Conservation (phyloP, 2,329 filamentous ascomycete species). For the Trichoderma asperellum region DNA sequence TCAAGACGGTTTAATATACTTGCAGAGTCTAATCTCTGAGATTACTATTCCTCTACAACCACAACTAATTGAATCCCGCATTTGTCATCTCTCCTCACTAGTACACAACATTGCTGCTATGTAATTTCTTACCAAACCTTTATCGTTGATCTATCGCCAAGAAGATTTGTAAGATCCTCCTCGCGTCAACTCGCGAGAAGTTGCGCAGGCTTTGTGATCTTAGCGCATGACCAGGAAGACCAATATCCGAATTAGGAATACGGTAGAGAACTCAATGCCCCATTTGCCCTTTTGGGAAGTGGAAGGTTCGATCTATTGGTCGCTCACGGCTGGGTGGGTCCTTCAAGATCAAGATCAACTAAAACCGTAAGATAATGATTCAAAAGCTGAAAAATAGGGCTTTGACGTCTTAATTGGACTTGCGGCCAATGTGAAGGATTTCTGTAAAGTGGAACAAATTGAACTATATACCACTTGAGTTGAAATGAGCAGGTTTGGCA, state of each 20-base stretch:
- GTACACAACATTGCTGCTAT: neutral
- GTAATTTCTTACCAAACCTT: neutral
- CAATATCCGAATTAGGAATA: neutral
- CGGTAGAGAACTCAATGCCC: neutral
- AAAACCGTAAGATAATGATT: no score
- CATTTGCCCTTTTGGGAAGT: constrained; percentile 1
- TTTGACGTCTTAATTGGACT: neutral
- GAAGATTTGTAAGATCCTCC: neutral
- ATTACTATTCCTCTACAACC: neutral
- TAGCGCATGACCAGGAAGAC: neutral
- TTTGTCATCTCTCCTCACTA: neutral
- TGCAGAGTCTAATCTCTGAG: neutral
- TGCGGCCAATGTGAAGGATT: neutral
- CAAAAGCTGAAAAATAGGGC: neutral
- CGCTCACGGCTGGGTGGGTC: neutral
- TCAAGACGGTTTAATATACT: neutral
- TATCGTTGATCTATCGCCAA: neutral
- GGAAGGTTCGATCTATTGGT: neutral
- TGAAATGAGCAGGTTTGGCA: neutral
- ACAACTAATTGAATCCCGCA: neutral
- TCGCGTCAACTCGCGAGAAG: constrained; percentile 1
- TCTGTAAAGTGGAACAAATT: neutral
- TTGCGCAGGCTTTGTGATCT: neutral
- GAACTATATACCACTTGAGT: neutral
- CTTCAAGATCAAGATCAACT: neutral